Conservation (phyloP, 202 grass and related monocot genomes). For the Miscanthus sacchariflorus region DNA sequence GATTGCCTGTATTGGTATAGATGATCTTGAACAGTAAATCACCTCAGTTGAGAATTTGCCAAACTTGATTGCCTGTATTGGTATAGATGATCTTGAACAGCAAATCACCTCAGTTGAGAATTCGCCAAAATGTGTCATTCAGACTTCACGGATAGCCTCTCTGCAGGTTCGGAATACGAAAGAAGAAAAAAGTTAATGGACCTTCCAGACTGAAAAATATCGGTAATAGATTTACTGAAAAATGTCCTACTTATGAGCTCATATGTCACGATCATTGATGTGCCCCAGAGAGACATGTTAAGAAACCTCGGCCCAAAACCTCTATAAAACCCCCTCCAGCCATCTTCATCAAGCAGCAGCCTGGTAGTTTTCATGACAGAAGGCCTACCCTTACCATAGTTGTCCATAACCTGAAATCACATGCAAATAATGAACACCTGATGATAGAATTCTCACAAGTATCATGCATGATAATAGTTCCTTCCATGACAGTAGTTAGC, state of each 20-base stretch:
- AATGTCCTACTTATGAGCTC: slow-evolving; percentile 86
- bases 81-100: background rate
- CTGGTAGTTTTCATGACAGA: slow-evolving; percentile 78
- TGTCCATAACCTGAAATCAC: slow-evolving; percentile 82
- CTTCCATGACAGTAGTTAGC: slow-evolving; percentile 6
- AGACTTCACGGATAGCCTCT: slow-evolving; percentile 78
- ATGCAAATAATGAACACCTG: slow-evolving; percentile 14
- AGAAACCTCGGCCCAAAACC: slow-evolving; percentile 91
- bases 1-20: slow-evolving; percentile 23
- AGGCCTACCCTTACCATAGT: slow-evolving; percentile 78
- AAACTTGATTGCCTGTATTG: slow-evolving; percentile 23
- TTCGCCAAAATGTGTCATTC: slow-evolving; percentile 37
- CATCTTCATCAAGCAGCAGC: slow-evolving; percentile 80
- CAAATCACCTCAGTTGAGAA: slow-evolving; percentile 1
- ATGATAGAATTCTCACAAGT: background rate
- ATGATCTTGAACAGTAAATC: slow-evolving; percentile 3
- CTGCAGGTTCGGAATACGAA: slow-evolving; percentile 48
- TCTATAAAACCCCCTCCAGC: slow-evolving; percentile 94
- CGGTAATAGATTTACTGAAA: background rate
- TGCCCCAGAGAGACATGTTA: slow-evolving; percentile 99
- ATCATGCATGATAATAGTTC: background rate
- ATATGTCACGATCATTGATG: slow-evolving; percentile 99
- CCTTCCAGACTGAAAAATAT: background rate
- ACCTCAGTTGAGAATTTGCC: background rate
- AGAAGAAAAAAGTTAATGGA: slow-evolving; percentile 12